Conservation (phyloP, 768 basidiomycete genomes). For the Piloderma croceum region DNA sequence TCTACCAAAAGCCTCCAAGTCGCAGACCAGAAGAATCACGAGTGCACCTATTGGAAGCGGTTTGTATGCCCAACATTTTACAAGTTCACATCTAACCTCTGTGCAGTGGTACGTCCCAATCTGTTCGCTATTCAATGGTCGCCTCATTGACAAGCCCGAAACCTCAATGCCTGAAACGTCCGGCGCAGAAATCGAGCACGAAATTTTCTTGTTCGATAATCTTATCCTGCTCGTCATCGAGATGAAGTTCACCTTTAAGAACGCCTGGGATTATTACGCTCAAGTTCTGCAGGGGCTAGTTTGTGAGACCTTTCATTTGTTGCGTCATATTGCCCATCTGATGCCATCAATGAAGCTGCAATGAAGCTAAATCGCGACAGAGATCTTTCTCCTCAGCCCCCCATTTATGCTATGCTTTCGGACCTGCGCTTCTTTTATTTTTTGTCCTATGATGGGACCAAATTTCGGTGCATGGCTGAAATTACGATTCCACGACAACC, state of each 20-base stretch:
- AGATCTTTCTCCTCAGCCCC: no score
- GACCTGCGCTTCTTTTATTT: no score
- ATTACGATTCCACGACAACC: no score
- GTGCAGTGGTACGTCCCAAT: conserved; percentile 6
- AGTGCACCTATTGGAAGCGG: no score
- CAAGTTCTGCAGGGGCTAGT: conserved; percentile 7
- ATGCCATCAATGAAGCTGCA: conserved; percentile 4
- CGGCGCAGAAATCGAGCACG: conserved; percentile 7
- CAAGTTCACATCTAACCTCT: no score
- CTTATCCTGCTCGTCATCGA: conserved; percentile 6
- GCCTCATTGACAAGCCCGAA: conserved; percentile 8
- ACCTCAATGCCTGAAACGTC: conserved; percentile 3
- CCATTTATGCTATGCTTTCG: no score
- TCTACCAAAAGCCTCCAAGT: no score
- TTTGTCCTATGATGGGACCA: no score
- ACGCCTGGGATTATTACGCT: not conserved
- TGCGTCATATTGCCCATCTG: no score
- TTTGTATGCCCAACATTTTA: no score
- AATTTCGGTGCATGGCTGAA: no score
- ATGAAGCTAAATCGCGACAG: conserved; percentile 4
- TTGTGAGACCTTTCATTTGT: conserved; percentile 2
- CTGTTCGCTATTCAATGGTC: conserved; percentile 8
- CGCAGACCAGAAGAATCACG: no score
- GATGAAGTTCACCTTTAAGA: conserved; percentile 4
- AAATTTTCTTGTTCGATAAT: conserved; percentile 5